phyloP scores from a whole-genome alignment of 2,329 filamentous ascomycete species.

The Pseudonectria buxi region DNA sequence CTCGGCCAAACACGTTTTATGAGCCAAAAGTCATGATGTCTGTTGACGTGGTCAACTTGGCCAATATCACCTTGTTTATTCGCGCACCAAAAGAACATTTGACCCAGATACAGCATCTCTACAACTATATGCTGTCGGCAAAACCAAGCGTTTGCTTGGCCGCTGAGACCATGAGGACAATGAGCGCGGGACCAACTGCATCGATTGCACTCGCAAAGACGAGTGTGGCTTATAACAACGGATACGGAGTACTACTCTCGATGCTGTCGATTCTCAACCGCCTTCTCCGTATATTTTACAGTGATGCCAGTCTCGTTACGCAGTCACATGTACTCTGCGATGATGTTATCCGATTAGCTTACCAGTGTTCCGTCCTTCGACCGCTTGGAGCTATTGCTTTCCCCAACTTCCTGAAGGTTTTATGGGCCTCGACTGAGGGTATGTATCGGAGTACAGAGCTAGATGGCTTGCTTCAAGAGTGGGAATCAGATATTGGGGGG shows the following conservation, averaged over 20 bases:
- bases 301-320: neutral
- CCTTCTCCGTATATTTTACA: constrained; percentile 7
- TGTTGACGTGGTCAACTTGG: constrained; percentile 9
- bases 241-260: constrained; percentile 8
- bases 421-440: constrained; percentile 11
- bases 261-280: constrained; percentile 10
- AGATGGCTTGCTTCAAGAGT: constrained; percentile 9
- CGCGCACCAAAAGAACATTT: constrained; percentile 7
- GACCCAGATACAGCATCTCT: constrained; percentile 8
- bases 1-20: constrained; percentile 8
- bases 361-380: constrained; percentile 7
- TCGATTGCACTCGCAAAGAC: constrained; percentile 1
- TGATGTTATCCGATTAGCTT: constrained; percentile 8
- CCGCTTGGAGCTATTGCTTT: constrained; percentile 13
- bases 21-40: constrained; percentile 11
- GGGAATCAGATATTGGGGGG: constrained; percentile 11
- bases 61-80: constrained; percentile 7
- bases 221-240: constrained; percentile 4
- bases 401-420: constrained; percentile 9
- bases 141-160: constrained; percentile 7
- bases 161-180: constrained; percentile 1
- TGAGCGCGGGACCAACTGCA: constrained; percentile 1
- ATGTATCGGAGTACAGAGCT: constrained; percentile 5
- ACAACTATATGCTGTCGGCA: constrained; percentile 9
- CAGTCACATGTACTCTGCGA: constrained; percentile 7